These are phyloP conservation scores for Antitrichia curtipendula DNA, from an alignment of 225 moss, liverwort and hornwort species.

Conservation along the genomic window DNA sequence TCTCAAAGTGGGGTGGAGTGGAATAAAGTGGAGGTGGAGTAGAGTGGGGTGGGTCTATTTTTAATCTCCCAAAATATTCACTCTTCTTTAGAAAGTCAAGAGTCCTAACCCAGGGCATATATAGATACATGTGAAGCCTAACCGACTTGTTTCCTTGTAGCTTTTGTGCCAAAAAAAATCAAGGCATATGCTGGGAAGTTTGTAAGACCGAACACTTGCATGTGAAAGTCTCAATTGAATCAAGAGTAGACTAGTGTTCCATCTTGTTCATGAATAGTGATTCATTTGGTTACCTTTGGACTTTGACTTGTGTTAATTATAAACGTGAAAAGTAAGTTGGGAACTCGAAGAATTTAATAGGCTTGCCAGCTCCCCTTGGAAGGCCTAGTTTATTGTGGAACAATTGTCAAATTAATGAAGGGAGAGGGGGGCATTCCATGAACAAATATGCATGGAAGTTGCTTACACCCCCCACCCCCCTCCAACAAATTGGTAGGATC, in stretches of 20 bases:
- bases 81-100: neutral
- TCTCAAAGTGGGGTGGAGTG: too few species aligned
- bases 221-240: neutral
- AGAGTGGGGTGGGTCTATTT: neutral
- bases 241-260: rapidly evolving
- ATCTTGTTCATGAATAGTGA: neutral
- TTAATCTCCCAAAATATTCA: too few species aligned
- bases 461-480: too few species aligned
- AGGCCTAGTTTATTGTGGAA: too few species aligned
- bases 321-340: rapidly evolving
- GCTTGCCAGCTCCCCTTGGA: neutral
- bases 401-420: rapidly evolving
- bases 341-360: rapidly evolving
- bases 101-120: neutral
- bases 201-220: rapidly evolving
- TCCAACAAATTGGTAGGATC: neutral
- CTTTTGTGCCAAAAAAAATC: too few species aligned
- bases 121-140: neutral
- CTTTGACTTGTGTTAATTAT: neutral
- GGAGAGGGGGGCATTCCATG: rapidly evolving
- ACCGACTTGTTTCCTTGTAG: rapidly evolving
- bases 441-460: neutral
- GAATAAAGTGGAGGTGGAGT: too few species aligned
- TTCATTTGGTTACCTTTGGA: neutral
- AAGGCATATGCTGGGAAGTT: rapidly evolving